These are phyloP conservation scores for Chalara sp. DNA, from an alignment of 2,329 filamentous ascomycete genomes.

Conservation along the genomic window DNA sequence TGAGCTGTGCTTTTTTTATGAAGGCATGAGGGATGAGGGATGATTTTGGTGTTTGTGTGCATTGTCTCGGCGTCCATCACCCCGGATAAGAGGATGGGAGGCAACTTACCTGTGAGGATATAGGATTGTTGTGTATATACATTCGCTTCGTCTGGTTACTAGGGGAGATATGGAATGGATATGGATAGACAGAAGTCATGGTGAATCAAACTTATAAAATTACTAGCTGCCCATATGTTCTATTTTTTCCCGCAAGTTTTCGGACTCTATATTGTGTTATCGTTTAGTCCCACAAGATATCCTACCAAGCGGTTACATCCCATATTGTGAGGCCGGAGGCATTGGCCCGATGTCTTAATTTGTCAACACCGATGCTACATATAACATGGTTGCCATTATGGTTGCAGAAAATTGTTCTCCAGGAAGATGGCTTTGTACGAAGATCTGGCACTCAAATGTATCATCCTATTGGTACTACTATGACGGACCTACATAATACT, in stretches of 20 bases:
- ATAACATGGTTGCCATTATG: too few relatives aligned
- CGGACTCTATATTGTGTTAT: not conserved
- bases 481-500: too few relatives aligned
- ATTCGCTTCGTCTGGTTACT: slow-evolving; percentile 11
- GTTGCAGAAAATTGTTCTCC: too few relatives aligned
- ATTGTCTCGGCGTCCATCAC: slow-evolving; percentile 18
- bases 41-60: slow-evolving; percentile 11
- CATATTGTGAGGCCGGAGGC: too few relatives aligned
- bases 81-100: slow-evolving; percentile 7
- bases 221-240: not conserved
- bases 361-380: too few relatives aligned
- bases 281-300: too few relatives aligned
- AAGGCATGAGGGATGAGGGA: slow-evolving; percentile 7
- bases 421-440: too few relatives aligned
- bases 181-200: slow-evolving; percentile 14
- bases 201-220: slow-evolving; percentile 10
- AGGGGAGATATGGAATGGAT: slow-evolving; percentile 7
- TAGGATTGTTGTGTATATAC: slow-evolving; percentile 22
- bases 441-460: too few relatives aligned
- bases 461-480: too few relatives aligned
- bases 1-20: not conserved
- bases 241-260: not conserved
- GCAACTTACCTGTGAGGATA: slow-evolving; percentile 8
- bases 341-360: too few relatives aligned
- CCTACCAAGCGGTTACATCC: too few relatives aligned